These are phyloP conservation scores for Trichosporon faecale DNA, from an alignment of 1,284 basidiomycete genomes.

Conservation along the genomic window DNA sequence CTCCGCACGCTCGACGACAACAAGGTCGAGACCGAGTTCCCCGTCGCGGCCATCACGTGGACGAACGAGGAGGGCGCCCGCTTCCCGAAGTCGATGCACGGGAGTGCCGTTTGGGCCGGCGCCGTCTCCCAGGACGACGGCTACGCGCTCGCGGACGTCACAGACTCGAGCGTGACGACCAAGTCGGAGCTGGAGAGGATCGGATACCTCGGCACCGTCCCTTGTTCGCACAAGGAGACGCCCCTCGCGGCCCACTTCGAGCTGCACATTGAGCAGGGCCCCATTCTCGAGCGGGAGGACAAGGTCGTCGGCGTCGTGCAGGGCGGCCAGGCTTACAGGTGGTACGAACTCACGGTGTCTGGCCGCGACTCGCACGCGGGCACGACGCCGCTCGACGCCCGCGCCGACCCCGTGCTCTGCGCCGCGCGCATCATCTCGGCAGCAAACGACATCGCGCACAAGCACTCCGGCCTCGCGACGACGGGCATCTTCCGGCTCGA, in stretches of 20 bases:
- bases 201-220: constrained; percentile 28
- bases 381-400: constrained; percentile 31
- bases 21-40: constrained; percentile 25
- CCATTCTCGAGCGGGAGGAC: constrained; percentile 29
- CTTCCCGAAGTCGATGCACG: constrained; percentile 37
- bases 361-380: constrained; percentile 36
- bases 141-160: constrained; percentile 22
- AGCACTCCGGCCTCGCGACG: constrained; percentile 25
- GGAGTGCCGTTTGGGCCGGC: constrained; percentile 39
- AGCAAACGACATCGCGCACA: constrained; percentile 24
- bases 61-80: constrained; percentile 39
- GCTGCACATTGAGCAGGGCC: constrained; percentile 43
- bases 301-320: constrained; percentile 28
- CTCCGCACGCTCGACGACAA: constrained; percentile 22
- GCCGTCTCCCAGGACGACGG: constrained; percentile 18
- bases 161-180: constrained; percentile 15
- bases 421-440: constrained; percentile 20
- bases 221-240: constrained; percentile 19
- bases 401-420: constrained; percentile 28
- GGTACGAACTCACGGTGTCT: constrained; percentile 32
- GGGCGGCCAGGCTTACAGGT: constrained; percentile 34
- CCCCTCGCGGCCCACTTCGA: constrained; percentile 40
- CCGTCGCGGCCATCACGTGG: constrained; percentile 30
- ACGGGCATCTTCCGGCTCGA: constrained; percentile 24
- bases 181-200: constrained; percentile 27